Evolutionary conservation across 768 basidiomycete genomes (phyloP), one percentile per base, ranked within the genome.

Genomic region (Mycena capillaripes): DNA sequence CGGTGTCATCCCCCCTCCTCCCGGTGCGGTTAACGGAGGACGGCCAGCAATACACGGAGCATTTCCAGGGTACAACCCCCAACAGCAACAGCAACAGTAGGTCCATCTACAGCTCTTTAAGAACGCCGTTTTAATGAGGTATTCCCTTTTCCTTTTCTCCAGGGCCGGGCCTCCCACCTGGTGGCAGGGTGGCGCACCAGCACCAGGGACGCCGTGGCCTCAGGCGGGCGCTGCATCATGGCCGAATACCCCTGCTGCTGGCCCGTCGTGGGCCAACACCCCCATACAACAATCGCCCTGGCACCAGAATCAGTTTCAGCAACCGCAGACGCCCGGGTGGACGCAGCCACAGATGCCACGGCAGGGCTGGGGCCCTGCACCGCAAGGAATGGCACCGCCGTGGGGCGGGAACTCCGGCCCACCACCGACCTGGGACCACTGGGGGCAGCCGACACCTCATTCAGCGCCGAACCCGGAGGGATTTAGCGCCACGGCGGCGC

Each of bases 401-500:
- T 55, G 66, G 60, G 71, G 56, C 55, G 59, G 53, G 27, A 34
- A 23, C 38, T 30, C 50, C 12, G 55, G 50, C 32, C 52, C 50
- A 1, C 25, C 52, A 19, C 63, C 61, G 25, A 65, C 70, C 34
- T 67, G 66, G 62, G 66, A 59, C 14, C 38, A 25, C 36, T 66
- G 53, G 65, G 23, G 7, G 2, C 52, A 58, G 44, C 46, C 44
- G 36, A 61, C 44, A 36, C 66, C 53, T 27, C 66, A 62, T 4
- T 53, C 66, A 6, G 60, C 71, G 36, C 29, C 38, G 8, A n/a
- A 25, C 21, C 6, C 50, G 23, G 42, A 66, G 5, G 66, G 71
- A 11, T 72, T 72, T 38, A 69, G 57, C 62, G 71, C 71, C 12
- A 52, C 23, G 56, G 71, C 66, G 9, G 71, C 71, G 56, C 71